Percentiles rank a stretch among this genome's conserved stretches.
These are phyloP conservation scores for Starmerella asiatica DNA, from an alignment of 805 yeast species.

Conservation along the genomic window DNA sequence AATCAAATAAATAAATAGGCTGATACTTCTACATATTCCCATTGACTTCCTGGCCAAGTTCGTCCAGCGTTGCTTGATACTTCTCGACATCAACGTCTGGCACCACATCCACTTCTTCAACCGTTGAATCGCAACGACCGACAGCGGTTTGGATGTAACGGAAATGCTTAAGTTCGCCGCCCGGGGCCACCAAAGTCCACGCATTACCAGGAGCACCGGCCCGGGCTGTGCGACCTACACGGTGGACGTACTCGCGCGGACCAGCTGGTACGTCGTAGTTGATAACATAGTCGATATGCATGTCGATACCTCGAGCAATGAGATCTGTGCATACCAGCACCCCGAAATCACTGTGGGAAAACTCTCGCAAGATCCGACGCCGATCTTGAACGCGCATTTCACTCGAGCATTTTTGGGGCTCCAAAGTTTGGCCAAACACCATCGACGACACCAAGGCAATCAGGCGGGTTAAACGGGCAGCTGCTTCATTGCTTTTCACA, in stretches of 20 bases:
- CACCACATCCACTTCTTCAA: constrained; percentile 20
- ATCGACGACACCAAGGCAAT: constrained; percentile 32
- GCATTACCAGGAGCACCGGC: constrained; percentile 73
- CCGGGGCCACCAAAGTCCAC: constrained; percentile 57
- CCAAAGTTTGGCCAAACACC: constrained; percentile 15
- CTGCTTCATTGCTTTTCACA: constrained; percentile 70
- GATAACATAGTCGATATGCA: constrained; percentile 57
- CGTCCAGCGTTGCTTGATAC: constrained; percentile 35
- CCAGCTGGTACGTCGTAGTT: constrained; percentile 87
- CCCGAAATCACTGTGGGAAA: constrained; percentile 40
- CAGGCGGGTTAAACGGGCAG: constrained; percentile 62
- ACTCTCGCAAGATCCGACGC: constrained; percentile 43
- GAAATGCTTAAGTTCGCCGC: constrained; percentile 51
- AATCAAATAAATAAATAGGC: not conserved
- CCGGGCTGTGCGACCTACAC: constrained; percentile 96
- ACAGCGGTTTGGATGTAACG: constrained; percentile 26
- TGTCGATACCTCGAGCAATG: constrained; percentile 91
- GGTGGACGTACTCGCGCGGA: constrained; percentile 82
- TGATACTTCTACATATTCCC: not conserved
- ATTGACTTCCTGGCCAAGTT: constrained; percentile 31
- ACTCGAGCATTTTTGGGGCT: constrained; percentile 28
- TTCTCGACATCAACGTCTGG: constrained; percentile 28
- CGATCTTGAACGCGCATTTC: constrained; percentile 35
- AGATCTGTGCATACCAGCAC: constrained; percentile 68
- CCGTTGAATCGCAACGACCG: constrained; percentile 24